Evolutionary conservation across 1,284 basidiomycete genomes (phyloP).

Genomic region (Peniophora sp.): DNA sequence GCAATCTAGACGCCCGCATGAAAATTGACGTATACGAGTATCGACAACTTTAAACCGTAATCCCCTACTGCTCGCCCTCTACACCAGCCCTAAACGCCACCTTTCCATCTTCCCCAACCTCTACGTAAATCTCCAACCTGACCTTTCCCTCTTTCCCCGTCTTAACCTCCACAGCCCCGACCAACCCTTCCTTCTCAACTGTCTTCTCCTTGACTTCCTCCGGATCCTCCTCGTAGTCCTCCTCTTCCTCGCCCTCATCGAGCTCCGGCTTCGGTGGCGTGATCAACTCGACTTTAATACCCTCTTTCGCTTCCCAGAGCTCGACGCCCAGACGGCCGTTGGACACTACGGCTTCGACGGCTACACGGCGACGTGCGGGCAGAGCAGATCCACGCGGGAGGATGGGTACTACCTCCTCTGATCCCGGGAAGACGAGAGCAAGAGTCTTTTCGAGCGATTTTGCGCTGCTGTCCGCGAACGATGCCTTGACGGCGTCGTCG

Average conservation of each 20-base stretch:
- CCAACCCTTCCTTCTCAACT: slow-evolving; percentile 51
- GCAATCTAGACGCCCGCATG: too few relatives aligned
- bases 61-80: too few relatives aligned
- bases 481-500: slow-evolving; percentile 42
- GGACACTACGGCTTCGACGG: slow-evolving; percentile 46
- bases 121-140: too few relatives aligned
- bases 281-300: slow-evolving; percentile 69
- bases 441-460: slow-evolving; percentile 50
- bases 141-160: too few relatives aligned
- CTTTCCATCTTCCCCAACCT: too few relatives aligned
- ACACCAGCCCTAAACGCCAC: too few relatives aligned
- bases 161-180: slow-evolving; percentile 31
- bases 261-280: slow-evolving; percentile 43
- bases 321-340: slow-evolving; percentile 61
- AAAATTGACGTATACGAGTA: too few relatives aligned
- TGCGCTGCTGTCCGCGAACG: slow-evolving; percentile 34
- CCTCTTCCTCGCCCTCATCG: slow-evolving; percentile 43
- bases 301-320: slow-evolving; percentile 83
- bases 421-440: slow-evolving; percentile 72
- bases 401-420: slow-evolving; percentile 53
- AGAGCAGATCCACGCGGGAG: slow-evolving; percentile 71
- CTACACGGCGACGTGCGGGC: slow-evolving; percentile 67
- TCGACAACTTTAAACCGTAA: too few relatives aligned
- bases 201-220: slow-evolving; percentile 62
- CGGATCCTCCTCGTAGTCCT: slow-evolving; percentile 44